These are phyloP conservation scores for Polyplosphaeria fusca DNA, from an alignment of 495 filamentous ascomycete genomes.

Conservation along the genomic window DNA sequence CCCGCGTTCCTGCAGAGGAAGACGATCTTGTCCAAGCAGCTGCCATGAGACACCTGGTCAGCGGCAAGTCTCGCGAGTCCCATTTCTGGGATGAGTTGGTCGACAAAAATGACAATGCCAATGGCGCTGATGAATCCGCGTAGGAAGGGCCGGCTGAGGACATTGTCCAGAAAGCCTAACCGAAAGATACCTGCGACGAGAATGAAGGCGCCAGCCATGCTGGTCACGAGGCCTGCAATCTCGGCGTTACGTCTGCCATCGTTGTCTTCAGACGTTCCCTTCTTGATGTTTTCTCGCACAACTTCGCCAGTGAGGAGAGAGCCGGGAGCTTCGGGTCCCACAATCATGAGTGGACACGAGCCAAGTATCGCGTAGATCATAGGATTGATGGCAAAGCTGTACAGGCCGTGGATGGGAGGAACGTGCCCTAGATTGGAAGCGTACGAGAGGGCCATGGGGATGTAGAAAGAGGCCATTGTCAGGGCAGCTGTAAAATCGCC, in stretches of 20 bases:
- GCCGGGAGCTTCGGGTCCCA: conserved; percentile 92
- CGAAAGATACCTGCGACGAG: conserved; percentile 76
- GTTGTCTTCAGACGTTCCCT: conserved; percentile 64
- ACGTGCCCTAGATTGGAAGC: conserved; percentile 93
- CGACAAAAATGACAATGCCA: conserved; percentile 91
- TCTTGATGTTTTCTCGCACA: conserved; percentile 70
- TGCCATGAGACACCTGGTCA: conserved; percentile 69
- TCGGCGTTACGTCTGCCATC: conserved; percentile 68
- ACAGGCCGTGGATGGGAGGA: conserved; percentile 91
- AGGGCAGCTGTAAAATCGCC: conserved; percentile 84
- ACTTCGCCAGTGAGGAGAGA: conserved; percentile 85
- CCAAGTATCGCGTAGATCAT: conserved; percentile 86
- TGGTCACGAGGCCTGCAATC: conserved; percentile 85
- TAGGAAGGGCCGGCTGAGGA: conserved; percentile 87
- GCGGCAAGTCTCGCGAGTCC: conserved; percentile 66
- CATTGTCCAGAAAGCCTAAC: conserved; percentile 92
- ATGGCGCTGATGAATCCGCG: conserved; percentile 96
- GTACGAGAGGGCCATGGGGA: conserved; percentile 92
- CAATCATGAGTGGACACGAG: conserved; percentile 87
- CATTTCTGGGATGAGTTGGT: conserved; percentile 88
- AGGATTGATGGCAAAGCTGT: conserved; percentile 89
- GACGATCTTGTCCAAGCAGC: conserved; percentile 75
- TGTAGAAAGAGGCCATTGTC: conserved; percentile 94
- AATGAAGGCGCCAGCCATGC: conserved; percentile 81
- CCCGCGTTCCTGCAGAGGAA: conserved; percentile 69